These are phyloP conservation scores for Sechiopsis laciniata DNA, from an alignment of 306 rosid genomes.

Conservation along the genomic window DNA sequence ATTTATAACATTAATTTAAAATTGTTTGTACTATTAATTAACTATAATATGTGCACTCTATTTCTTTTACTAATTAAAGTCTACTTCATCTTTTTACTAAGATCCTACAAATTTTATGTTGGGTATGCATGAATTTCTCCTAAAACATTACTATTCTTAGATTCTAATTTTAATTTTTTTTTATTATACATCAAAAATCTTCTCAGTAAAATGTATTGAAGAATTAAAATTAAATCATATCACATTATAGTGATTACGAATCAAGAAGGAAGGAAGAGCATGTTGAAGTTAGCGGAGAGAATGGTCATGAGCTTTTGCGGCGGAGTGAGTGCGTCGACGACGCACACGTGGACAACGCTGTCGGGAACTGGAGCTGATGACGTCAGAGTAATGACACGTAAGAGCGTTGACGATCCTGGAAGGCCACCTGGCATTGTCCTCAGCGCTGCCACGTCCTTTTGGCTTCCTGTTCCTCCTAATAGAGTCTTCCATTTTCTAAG, in stretches of 20 bases:
- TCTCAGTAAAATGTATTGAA: too few species aligned
- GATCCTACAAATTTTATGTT: too few species aligned
- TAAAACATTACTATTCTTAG: too few species aligned
- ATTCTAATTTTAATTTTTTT: too few species aligned
- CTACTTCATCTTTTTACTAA: too few species aligned
- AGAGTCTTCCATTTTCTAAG: conserved; percentile 86
- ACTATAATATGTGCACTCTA: too few species aligned
- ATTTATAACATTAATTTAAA: too few species aligned
- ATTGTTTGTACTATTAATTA: too few species aligned
- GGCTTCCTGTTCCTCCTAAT: conserved; percentile 88
- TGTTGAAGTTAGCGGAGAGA: conserved; percentile 91
- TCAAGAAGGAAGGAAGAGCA: conserved; percentile 95
- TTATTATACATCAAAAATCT: too few species aligned
- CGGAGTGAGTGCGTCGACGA: conserved; percentile 93
- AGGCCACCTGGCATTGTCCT: conserved; percentile 94
- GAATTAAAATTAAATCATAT: too few species aligned
- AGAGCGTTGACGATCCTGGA: conserved; percentile 92
- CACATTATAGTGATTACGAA: conserved; percentile 87
- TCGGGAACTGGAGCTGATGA: conserved; percentile 96
- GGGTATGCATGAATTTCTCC: too few species aligned
- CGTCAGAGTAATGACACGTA: conserved; percentile 87
- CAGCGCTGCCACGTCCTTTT: conserved; percentile 95
- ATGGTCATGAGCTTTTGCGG: conserved; percentile 94
- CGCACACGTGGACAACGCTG: conserved; percentile 89
- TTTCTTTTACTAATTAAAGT: too few species aligned